Percentiles rank a stretch among this genome's conserved stretches.
Conservation (phyloP, 495 filamentous ascomycete genomes). For the Aspergillus hancockii region DNA sequence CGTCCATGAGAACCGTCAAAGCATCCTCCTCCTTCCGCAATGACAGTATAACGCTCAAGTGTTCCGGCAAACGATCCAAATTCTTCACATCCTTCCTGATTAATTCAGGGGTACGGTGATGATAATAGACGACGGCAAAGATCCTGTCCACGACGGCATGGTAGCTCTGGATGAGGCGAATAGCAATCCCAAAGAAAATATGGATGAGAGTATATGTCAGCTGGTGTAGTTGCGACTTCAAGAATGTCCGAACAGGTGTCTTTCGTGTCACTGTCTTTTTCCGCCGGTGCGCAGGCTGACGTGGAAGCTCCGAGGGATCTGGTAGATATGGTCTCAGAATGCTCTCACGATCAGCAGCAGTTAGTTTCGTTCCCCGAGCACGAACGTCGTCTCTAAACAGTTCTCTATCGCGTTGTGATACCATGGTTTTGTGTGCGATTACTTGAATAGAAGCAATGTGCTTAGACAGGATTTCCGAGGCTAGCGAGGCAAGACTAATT, state of each 20-base stretch:
- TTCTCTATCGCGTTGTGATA: slow-evolving; percentile 53
- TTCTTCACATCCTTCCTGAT: slow-evolving; percentile 84
- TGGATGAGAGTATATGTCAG: slow-evolving; percentile 74
- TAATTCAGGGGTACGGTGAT: slow-evolving; percentile 89
- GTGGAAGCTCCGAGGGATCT: slow-evolving; percentile 45
- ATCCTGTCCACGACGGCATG: slow-evolving; percentile 73
- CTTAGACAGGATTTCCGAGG: background rate
- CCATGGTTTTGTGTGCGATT: slow-evolving; percentile 40
- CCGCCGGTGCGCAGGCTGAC: slow-evolving; percentile 27
- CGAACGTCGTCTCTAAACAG: slow-evolving; percentile 66
- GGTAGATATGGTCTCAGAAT: slow-evolving; percentile 79
- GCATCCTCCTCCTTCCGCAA: slow-evolving; percentile 70
- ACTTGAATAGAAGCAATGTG: background rate
- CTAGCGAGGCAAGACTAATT: background rate
- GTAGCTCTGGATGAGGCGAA: slow-evolving; percentile 76
- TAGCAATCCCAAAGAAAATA: slow-evolving; percentile 79
- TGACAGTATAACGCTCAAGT: slow-evolving; percentile 84
- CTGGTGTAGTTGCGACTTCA: slow-evolving; percentile 65
- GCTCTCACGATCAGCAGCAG: slow-evolving; percentile 65
- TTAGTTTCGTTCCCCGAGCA: slow-evolving; percentile 58
- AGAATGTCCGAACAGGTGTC: slow-evolving; percentile 64
- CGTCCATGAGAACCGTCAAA: slow-evolving; percentile 80
- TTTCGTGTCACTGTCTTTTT: slow-evolving; percentile 31
- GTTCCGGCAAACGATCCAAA: slow-evolving; percentile 70
- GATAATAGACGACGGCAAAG: slow-evolving; percentile 81